Base-by-base conservation (phyloP, 2,329 filamentous ascomycete genomes). In the Penicillium hordei region DNA sequence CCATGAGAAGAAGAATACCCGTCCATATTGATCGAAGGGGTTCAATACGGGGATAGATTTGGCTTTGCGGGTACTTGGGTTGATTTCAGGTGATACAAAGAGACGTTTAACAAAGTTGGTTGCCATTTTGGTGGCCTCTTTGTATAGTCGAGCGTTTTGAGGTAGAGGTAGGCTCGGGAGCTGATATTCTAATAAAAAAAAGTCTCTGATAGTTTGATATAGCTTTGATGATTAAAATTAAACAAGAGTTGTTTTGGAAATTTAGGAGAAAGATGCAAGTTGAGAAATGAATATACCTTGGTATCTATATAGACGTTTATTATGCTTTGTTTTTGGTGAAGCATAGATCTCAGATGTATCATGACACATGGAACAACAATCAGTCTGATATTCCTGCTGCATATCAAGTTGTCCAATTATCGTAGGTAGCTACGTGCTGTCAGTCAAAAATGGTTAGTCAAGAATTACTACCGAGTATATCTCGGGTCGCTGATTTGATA, bases 1-100 rank as follows among this genome's bases (percentile, higher is more conserved):
- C 86, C 90, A 94, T 1, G 89, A 89, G 78, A 96, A 96, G 80
- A 93, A 91, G 76, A 95, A 96, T 0, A 94, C 91, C 7, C 91
- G 84, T 38, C 91, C 92, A 79, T 96, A 92, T 66, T 86, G 79
- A 72, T 95, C 83, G 67, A 93, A 71, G 0, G 88, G 84, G 72
- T 96, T 96, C 60, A 96, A 78, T 23, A 90, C 73, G 0, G 92
- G 92, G 46, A 96, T 85, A 0, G 89, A 89, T 59, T 83, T 86
- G 53, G 92, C 92, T 74, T 96, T 96, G 58, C 83, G 82, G 78
- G 89, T 96, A 77, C 91, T 83, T 10, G 91, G 90, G 73, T 96
- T 95, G 77, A 95, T 78, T 72, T 89, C 85, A 40, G 91, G 91
- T 33, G 84, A 81, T 43, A 59, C 51, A 48, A 70, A 66, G n/a